These are phyloP conservation scores for Serpula lacrymans DNA, from an alignment of 768 basidiomycete species.

Conservation along the genomic window DNA sequence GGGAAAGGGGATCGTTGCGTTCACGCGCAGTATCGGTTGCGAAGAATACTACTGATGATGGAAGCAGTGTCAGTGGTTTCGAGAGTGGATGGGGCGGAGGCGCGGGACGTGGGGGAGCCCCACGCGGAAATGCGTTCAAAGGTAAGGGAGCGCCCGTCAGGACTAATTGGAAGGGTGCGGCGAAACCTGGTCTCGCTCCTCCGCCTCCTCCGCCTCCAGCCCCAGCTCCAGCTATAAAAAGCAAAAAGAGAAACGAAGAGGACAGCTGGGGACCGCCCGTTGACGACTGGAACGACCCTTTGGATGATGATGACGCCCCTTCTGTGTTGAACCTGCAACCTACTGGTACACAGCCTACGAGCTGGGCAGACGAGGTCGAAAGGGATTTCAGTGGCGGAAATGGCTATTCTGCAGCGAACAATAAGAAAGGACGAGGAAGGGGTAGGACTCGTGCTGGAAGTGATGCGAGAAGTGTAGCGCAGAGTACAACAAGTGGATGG, in stretches of 20 bases:
- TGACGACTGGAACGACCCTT: neutral
- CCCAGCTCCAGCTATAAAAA: no score
- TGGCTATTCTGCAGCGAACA: slow-evolving; percentile 2
- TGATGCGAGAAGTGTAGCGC: slow-evolving; percentile 5
- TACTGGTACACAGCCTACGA: slow-evolving; percentile 1
- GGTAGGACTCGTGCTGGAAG: slow-evolving; percentile 5
- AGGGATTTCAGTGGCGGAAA: neutral
- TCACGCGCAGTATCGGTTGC: no score
- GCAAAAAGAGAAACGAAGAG: no score
- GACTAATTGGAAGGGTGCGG: slow-evolving; percentile 26
- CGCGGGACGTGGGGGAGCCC: slow-evolving; percentile 1
- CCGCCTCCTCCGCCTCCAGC: slow-evolving; percentile 20
- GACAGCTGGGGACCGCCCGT: slow-evolving; percentile 21
- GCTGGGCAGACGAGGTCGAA: slow-evolving; percentile 25
- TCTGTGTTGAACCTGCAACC: neutral
- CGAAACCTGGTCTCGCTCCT: no score
- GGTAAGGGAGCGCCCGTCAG: slow-evolving; percentile 28
- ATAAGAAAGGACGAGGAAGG: no score
- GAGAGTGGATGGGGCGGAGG: no score
- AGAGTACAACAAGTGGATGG: slow-evolving; percentile 24
- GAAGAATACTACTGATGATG: no score
- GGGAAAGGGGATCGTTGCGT: slow-evolving; percentile 4
- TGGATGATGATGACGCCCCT: slow-evolving; percentile 6
- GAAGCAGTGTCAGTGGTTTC: no score
- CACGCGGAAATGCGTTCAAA: slow-evolving; percentile 17